Percentiles rank a stretch among this genome's conserved stretches.
Conservation (phyloP, 2,329 filamentous ascomycete genomes). For the Nigrograna mackinnonii region DNA sequence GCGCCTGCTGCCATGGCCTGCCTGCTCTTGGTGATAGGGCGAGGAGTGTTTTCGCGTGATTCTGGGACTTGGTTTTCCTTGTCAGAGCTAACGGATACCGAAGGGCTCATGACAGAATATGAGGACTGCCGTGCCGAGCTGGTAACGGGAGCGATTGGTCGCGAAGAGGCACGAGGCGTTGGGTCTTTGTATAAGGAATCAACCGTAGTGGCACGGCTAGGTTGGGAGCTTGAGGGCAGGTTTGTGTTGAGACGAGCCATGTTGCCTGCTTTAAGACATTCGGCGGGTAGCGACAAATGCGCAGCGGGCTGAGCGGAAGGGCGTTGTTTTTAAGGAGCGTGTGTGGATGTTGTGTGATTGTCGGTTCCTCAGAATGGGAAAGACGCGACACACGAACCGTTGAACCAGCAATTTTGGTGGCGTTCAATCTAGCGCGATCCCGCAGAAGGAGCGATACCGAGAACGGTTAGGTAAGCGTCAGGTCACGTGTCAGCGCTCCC, state of each 20-base stretch:
- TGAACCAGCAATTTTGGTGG: too few species aligned
- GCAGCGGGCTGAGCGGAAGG: too few species aligned
- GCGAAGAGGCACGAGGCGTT: conserved; percentile 31
- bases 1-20: conserved; percentile 31
- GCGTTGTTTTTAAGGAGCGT: too few species aligned
- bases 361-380: too few species aligned
- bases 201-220: conserved; percentile 30
- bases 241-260: conserved; percentile 44
- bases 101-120: conserved; percentile 36
- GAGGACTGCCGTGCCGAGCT: conserved; percentile 23
- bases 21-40: conserved; percentile 46
- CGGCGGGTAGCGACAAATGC: too few species aligned
- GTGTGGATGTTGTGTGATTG: too few species aligned
- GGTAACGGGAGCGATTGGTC: conserved; percentile 4
- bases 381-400: too few species aligned
- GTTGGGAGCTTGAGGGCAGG: conserved; percentile 29
- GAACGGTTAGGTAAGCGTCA: too few species aligned
- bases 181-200: conserved; percentile 43
- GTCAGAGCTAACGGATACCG: conserved; percentile 41
- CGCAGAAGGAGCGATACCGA: too few species aligned
- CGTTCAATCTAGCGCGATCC: too few species aligned
- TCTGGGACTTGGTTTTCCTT: conserved; percentile 48
- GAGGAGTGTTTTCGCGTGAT: conserved; percentile 29
- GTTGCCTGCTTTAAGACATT: too few species aligned
- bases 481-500: too few species aligned